These are phyloP conservation scores for Neodidymelliopsis sp. DNA, from an alignment of 2,329 filamentous ascomycete genomes.

Conservation along the genomic window DNA sequence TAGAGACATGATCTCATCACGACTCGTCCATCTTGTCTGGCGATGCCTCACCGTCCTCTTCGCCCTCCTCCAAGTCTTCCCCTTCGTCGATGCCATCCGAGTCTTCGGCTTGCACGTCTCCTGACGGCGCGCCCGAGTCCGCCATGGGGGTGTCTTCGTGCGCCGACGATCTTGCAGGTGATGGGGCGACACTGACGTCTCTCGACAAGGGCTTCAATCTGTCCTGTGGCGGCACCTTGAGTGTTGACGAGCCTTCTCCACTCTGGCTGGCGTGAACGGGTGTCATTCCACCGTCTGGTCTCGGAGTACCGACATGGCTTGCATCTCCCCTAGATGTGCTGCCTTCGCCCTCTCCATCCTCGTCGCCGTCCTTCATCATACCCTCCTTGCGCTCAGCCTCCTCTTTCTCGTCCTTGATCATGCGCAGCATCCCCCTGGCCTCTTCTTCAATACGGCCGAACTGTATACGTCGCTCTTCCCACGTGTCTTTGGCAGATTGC, in stretches of 20 bases:
- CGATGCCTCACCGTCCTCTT: conserved; percentile 37
- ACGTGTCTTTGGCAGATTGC: conserved; percentile 79
- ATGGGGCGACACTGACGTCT: conserved; percentile 35
- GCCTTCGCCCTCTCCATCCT: conserved; percentile 52
- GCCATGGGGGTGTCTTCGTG: conserved; percentile 43
- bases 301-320: conserved; percentile 56
- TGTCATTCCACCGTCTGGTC: conserved; percentile 51
- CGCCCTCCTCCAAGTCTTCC: conserved; percentile 42
- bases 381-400: conserved; percentile 88
- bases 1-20: conserved; percentile 16
- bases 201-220: conserved; percentile 42
- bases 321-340: conserved; percentile 45
- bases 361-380: conserved; percentile 54
- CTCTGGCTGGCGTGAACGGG: conserved; percentile 48
- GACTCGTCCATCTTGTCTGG: conserved; percentile 42
- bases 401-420: conserved; percentile 95
- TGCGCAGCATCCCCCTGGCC: conserved; percentile 80
- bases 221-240: conserved; percentile 43
- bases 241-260: conserved; percentile 35
- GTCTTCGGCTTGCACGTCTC: conserved; percentile 38
- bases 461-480: conserved; percentile 84
- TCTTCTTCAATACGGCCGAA: conserved; percentile 91
- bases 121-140: conserved; percentile 32
- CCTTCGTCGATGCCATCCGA: conserved; percentile 45
- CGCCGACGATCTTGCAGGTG: conserved; percentile 34